Percentiles rank a stretch among this genome's conserved stretches.
Evolutionary conservation across 768 basidiomycete species (phyloP).

Genomic region (Chalciporus sphaerocephalus): DNA sequence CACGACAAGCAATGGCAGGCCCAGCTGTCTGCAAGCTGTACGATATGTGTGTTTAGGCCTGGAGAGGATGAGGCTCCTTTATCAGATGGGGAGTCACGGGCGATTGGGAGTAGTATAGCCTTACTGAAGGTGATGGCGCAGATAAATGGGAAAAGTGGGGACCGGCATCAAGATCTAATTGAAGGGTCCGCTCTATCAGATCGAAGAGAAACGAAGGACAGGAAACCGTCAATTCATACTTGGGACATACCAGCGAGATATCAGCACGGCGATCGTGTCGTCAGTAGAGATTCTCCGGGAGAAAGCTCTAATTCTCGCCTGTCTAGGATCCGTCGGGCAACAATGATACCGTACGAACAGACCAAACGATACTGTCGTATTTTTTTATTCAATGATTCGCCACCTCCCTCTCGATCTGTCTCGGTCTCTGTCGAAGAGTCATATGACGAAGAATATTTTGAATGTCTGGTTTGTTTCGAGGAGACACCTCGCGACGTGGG

Average conservation of each 20-base stretch:
- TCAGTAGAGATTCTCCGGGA: neutral
- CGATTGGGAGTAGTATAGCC: constrained; percentile 46
- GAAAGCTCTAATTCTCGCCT: constrained; percentile 5
- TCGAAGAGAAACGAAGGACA: neutral
- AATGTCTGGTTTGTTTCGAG: constrained; percentile 58
- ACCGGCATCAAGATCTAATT: neutral
- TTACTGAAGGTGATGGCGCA: constrained; percentile 40
- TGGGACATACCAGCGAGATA: neutral
- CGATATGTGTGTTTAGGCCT: constrained; percentile 52
- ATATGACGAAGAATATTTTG: constrained; percentile 29
- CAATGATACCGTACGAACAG: constrained; percentile 16
- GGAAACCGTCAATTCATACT: neutral
- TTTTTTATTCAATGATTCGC: constrained; percentile 19
- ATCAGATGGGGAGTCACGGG: constrained; percentile 21
- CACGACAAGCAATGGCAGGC: constrained; percentile 57
- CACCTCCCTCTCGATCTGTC: neutral
- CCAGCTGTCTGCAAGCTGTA: constrained; percentile 53
- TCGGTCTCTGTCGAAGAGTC: constrained; percentile 5
- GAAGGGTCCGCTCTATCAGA: constrained; percentile 1
- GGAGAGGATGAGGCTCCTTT: constrained; percentile 14
- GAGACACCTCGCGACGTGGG: constrained; percentile 36
- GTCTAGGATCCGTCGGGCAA: neutral
- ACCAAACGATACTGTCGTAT: constrained; percentile 25
- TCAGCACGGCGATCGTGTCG: neutral
- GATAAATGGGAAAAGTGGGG: constrained; percentile 32